phyloP scores from a whole-genome alignment of 2,329 filamentous ascomycete species.

The Periconia sp. region DNA sequence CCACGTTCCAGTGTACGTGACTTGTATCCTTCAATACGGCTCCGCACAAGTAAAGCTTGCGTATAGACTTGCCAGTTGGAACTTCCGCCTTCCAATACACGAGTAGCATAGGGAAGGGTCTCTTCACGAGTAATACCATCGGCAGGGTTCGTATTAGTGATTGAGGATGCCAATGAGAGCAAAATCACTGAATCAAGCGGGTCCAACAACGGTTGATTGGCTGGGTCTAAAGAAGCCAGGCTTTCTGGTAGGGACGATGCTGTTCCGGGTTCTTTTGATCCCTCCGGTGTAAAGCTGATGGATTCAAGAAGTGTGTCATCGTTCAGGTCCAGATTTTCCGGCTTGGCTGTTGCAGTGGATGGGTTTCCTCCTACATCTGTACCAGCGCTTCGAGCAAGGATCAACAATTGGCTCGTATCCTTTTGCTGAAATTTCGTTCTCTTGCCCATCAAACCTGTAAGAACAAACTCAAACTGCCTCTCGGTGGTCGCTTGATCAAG shows the following conservation, averaged over 20 bases:
- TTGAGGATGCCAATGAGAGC: slow-evolving; percentile 75
- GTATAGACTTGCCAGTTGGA: slow-evolving; percentile 99
- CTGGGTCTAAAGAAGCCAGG: slow-evolving; percentile 69
- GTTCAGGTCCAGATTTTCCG: slow-evolving; percentile 76
- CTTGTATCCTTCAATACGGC: slow-evolving; percentile 83
- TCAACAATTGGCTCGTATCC: slow-evolving; percentile 83
- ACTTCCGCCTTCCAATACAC: slow-evolving; percentile 83
- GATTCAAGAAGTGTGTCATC: slow-evolving; percentile 91
- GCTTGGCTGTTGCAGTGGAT: slow-evolving; percentile 45
- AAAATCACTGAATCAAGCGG: slow-evolving; percentile 89
- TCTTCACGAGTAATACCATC: slow-evolving; percentile 91
- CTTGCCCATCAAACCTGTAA: slow-evolving; percentile 87
- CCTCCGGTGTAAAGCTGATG: slow-evolving; percentile 72
- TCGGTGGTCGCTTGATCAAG: slow-evolving; percentile 67
- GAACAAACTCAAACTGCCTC: slow-evolving; percentile 74
- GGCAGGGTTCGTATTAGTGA: slow-evolving; percentile 83
- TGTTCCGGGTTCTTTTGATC: slow-evolving; percentile 46
- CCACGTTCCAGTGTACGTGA: slow-evolving; percentile 87
- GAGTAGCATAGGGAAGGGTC: slow-evolving; percentile 84
- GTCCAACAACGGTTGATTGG: slow-evolving; percentile 77
- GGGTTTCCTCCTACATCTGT: slow-evolving; percentile 15
- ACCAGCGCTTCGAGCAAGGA: slow-evolving; percentile 75
- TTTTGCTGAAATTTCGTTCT: slow-evolving; percentile 78
- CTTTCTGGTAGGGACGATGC: slow-evolving; percentile 59
- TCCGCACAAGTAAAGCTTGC: slow-evolving; percentile 85